A percentile compares a stretch with the other conserved stretches of the same genome.
Conservation (phyloP, 2,329 filamentous ascomycete genomes). For the Diaporthe citriasiana region DNA sequence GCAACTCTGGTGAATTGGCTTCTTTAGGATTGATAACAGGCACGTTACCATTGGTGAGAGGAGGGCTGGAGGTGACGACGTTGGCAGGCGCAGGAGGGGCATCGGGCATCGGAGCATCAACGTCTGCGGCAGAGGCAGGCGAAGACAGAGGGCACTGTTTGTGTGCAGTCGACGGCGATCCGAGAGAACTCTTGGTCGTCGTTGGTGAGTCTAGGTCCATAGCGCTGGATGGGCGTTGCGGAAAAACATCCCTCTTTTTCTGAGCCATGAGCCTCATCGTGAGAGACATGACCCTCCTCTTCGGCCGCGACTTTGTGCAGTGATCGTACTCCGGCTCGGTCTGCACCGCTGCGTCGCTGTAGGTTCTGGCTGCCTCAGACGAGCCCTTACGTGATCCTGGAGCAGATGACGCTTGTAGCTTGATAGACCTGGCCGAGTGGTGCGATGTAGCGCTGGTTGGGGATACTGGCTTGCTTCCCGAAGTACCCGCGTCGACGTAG, state of each 20-base stretch:
- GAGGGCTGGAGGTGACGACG: conserved; percentile 28
- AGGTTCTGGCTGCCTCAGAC: conserved; percentile 56
- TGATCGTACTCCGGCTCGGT: conserved; percentile 62
- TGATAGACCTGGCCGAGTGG: conserved; percentile 48
- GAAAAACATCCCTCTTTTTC: conserved; percentile 46
- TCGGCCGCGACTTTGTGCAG: conserved; percentile 53
- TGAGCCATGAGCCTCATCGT: conserved; percentile 57
- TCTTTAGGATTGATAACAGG: conserved; percentile 47
- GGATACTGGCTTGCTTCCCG: conserved; percentile 67
- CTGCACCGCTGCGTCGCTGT: conserved; percentile 66
- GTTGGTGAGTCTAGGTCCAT: conserved; percentile 59
- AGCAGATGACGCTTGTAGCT: conserved; percentile 50
- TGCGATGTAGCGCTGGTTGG: conserved; percentile 61
- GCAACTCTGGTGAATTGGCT: conserved; percentile 60
- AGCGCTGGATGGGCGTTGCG: conserved; percentile 50
- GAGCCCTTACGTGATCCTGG: conserved; percentile 57
- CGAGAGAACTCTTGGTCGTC: conserved; percentile 48
- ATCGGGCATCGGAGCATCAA: conserved; percentile 53
- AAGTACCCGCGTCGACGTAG: conserved; percentile 68
- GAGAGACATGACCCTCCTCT: conserved; percentile 66
- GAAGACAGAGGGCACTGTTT: conserved; percentile 36
- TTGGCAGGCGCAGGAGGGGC: conserved; percentile 50
- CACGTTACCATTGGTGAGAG: conserved; percentile 40
- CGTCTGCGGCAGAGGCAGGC: conserved; percentile 41
- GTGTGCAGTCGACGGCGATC: conserved; percentile 31